These are phyloP conservation scores for Nidula microcarpa DNA, from an alignment of 768 basidiomycete genomes.

Conservation along the genomic window DNA sequence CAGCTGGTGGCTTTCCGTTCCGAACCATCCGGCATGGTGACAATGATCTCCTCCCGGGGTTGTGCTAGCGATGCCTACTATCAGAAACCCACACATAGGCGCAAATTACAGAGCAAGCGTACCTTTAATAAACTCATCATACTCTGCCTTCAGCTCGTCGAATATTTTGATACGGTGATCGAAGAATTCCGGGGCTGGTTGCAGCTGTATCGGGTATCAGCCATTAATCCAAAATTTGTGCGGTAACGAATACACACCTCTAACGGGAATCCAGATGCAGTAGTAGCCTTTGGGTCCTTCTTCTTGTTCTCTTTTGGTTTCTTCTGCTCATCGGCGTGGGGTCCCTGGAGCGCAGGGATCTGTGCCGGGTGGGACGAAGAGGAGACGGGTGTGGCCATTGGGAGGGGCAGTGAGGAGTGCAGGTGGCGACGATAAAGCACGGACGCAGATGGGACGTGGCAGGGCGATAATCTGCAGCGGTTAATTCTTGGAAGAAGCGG, in stretches of 20 bases:
- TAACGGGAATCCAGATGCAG: slow-evolving; percentile 49
- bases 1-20: slow-evolving; percentile 83
- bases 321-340: slow-evolving; percentile 25
- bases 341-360: slow-evolving; percentile 41
- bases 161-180: slow-evolving; percentile 89
- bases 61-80: slow-evolving; percentile 44
- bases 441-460: slow-evolving; percentile 21
- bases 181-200: slow-evolving; percentile 84
- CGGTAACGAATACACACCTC: slow-evolving; percentile 42
- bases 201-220: slow-evolving; percentile 43
- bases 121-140: slow-evolving; percentile 82
- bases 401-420: slow-evolving; percentile 17
- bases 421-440: slow-evolving; percentile 4
- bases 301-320: slow-evolving; percentile 32
- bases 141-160: slow-evolving; percentile 79
- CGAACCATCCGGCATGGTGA: slow-evolving; percentile 87
- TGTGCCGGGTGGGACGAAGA: slow-evolving; percentile 53
- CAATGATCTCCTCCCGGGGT: slow-evolving; percentile 76
- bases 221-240: neutral
- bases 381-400: slow-evolving; percentile 54
- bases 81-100: neutral
- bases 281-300: slow-evolving; percentile 40
- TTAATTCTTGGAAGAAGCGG: slow-evolving; percentile 24
- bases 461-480: slow-evolving; percentile 25
- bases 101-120: slow-evolving; percentile 5